Percentiles rank a stretch among this genome's conserved stretches.
Evolutionary conservation across 192 early-diverging fungal genomes (phyloP).

Genomic region (Borealophlyctis nickersoniae): DNA sequence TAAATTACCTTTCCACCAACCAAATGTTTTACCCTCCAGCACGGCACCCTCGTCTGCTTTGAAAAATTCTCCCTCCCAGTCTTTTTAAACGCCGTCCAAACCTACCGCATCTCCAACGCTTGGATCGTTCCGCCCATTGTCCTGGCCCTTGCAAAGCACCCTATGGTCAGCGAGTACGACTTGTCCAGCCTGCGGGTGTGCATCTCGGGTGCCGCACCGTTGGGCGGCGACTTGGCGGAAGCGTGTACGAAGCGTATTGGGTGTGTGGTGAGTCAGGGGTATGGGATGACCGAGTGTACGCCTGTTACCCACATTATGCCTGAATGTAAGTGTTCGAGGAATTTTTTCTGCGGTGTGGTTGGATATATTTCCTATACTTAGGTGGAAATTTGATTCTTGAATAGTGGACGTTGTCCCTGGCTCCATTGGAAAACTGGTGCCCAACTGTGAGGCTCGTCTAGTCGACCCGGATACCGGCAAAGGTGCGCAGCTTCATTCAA

Average conservation of each 20-base stretch:
- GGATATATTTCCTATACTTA: too few relatives aligned
- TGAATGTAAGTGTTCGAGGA: slow-evolving; percentile 17
- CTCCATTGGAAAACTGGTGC: slow-evolving; percentile 69
- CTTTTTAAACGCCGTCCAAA: slow-evolving; percentile 65
- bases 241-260: slow-evolving; percentile 55
- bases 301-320: slow-evolving; percentile 47
- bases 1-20: slow-evolving; percentile 60
- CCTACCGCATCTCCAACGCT: slow-evolving; percentile 59
- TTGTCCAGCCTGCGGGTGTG: slow-evolving; percentile 61
- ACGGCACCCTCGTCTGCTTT: slow-evolving; percentile 71
- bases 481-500: too few relatives aligned
- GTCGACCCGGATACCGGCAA: slow-evolving; percentile 69
- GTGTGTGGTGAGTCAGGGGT: slow-evolving; percentile 53
- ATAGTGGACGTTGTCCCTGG: too few relatives aligned
- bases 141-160: slow-evolving; percentile 72
- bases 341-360: too few relatives aligned
- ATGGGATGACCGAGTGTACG: slow-evolving; percentile 71
- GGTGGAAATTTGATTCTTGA: too few relatives aligned
- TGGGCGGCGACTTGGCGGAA: slow-evolving; percentile 62
- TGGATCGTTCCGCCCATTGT: slow-evolving; percentile 68
- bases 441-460: slow-evolving; percentile 70
- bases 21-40: too few relatives aligned
- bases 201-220: slow-evolving; percentile 78
- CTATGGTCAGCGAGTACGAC: slow-evolving; percentile 70
- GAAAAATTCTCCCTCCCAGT: slow-evolving; percentile 67